Conservation (phyloP, 148 eudicot species). For the Cornus kousa region DNA sequence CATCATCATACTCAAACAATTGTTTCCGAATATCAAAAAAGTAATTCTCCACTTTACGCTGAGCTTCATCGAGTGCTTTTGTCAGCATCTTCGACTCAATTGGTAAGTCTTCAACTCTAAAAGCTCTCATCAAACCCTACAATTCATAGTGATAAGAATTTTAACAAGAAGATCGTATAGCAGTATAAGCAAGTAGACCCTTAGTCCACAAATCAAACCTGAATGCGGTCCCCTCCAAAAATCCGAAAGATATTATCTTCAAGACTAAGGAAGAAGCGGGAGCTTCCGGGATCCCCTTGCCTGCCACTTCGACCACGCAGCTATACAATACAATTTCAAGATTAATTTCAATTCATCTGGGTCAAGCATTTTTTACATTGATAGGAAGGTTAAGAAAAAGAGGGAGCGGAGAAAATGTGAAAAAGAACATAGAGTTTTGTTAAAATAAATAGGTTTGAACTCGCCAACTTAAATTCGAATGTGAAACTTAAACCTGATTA, state of each 20-base stretch:
- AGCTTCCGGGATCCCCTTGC: constrained; percentile 99
- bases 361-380: not conserved
- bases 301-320: constrained; percentile 99
- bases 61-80: constrained; percentile 98
- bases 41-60: constrained; percentile 97
- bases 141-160: constrained; percentile 21
- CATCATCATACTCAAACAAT: constrained; percentile 94
- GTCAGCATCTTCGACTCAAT: constrained; percentile 98
- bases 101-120: constrained; percentile 97
- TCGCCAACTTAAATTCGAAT: not conserved
- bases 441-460: not conserved
- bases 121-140: constrained; percentile 98
- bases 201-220: constrained; percentile 39
- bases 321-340: constrained; percentile 35
- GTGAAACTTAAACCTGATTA: constrained; percentile 65
- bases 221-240: constrained; percentile 98
- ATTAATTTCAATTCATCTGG: not conserved
- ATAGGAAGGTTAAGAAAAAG: not conserved
- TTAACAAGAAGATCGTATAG: not conserved
- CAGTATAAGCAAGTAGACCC: not conserved
- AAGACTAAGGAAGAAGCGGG: constrained; percentile 98
- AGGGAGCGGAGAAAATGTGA: not conserved
- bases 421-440: not conserved
- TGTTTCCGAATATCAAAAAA: constrained; percentile 96
- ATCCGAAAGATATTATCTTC: constrained; percentile 97